Conservation (phyloP, 1,284 basidiomycete species). For the Cystobasidium sp. region DNA sequence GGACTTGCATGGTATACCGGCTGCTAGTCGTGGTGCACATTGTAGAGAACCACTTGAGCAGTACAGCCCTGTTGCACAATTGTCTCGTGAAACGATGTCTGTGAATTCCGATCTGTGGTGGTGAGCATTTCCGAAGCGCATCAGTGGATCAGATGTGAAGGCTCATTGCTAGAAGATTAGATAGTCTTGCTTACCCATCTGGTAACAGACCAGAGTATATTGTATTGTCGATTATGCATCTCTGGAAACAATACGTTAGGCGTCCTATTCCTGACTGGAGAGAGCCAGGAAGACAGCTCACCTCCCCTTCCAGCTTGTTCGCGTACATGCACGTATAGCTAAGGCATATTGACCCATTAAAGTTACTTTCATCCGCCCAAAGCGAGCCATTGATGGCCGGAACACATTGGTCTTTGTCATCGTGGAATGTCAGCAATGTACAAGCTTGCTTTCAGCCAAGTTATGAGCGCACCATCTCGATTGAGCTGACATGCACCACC, state of each 20-base stretch:
- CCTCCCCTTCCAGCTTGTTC: constrained; percentile 15
- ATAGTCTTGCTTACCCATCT: constrained; percentile 54
- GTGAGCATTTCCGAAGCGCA: not conserved
- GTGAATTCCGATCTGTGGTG: constrained; percentile 63
- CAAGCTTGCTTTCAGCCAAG: not conserved
- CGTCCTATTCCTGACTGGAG: too few relatives aligned
- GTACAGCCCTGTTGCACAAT: constrained; percentile 70
- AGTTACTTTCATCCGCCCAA: constrained; percentile 71
- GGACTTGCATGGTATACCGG: constrained; percentile 68
- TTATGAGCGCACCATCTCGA: constrained; percentile 71
- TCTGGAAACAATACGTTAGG: too few relatives aligned
- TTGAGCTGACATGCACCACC: constrained; percentile 79
- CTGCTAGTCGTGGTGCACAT: constrained; percentile 67
- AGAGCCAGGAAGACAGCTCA: constrained; percentile 6
- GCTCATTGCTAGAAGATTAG: not conserved
- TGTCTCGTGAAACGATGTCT: constrained; percentile 76
- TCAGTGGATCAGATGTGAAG: not conserved
- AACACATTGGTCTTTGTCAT: constrained; percentile 70
- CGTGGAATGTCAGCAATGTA: not conserved
- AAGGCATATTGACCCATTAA: constrained; percentile 79
- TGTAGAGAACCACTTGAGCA: constrained; percentile 68
- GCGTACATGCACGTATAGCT: constrained; percentile 77
- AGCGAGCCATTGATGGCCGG: constrained; percentile 68
- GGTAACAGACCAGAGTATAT: constrained; percentile 71
- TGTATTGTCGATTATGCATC: constrained; percentile 76